Evolutionary conservation across 2,329 filamentous ascomycete species (phyloP).

Genomic region (Fusarium fujikuroi): DNA sequence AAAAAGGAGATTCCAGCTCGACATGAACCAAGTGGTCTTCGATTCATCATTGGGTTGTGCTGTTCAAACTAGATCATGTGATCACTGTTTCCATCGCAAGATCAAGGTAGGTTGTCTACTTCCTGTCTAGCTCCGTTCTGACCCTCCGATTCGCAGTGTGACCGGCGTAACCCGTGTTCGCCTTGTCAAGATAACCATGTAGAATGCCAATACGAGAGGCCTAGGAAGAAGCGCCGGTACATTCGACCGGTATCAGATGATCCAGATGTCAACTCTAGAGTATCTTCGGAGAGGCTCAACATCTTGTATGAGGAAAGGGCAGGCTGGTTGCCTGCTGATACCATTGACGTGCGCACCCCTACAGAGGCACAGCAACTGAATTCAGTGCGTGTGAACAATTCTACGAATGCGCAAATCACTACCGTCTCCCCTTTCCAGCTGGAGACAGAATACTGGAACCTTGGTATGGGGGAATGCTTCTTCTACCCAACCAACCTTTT

Average conservation of each 20-base stretch:
- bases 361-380: not conserved
- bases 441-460: not conserved
- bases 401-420: not conserved
- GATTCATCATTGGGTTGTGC: not conserved
- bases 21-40: not conserved
- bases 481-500: not conserved
- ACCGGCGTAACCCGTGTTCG: not conserved
- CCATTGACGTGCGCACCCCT: not conserved
- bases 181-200: not conserved
- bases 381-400: fast-evolving
- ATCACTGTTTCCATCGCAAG: not conserved
- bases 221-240: not conserved
- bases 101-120: not conserved
- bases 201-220: not conserved
- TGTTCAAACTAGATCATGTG: not conserved
- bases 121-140: not conserved
- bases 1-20: not conserved
- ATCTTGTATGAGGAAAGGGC: fast-evolving
- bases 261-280: not conserved
- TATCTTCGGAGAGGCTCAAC: not conserved
- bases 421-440: not conserved
- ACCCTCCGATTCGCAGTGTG: not conserved
- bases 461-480: not conserved
- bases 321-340: not conserved
- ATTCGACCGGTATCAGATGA: not conserved